Evolutionary conservation across 1,284 basidiomycete genomes (phyloP).

Genomic region (Moesziomyces sp.): DNA sequence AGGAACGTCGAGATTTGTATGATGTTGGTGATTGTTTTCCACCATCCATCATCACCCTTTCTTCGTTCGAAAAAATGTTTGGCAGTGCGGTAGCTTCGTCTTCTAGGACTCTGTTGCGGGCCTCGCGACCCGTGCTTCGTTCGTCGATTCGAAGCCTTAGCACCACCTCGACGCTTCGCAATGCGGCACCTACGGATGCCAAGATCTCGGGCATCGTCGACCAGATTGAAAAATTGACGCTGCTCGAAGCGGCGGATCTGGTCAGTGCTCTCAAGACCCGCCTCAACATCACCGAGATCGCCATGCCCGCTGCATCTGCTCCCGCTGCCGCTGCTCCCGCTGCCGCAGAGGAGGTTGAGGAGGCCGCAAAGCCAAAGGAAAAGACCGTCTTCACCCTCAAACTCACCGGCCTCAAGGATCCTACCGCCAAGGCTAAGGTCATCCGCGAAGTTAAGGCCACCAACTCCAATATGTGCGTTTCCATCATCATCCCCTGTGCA

Average conservation of each 20-base stretch:
- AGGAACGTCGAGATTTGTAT: too few relatives aligned
- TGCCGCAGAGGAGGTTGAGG: conserved; percentile 70
- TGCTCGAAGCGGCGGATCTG: conserved; percentile 96
- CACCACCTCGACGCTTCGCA: conserved; percentile 8
- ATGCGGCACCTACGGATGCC: conserved; percentile 68
- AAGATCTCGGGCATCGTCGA: conserved; percentile 88
- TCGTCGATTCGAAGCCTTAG: conserved; percentile 16
- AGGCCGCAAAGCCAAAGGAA: conserved; percentile 95
- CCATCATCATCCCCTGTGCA: too few relatives aligned
- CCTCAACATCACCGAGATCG: conserved; percentile 97
- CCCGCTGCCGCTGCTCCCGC: conserved; percentile 50
- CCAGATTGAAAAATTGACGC: conserved; percentile 87
- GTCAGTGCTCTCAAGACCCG: conserved; percentile 91
- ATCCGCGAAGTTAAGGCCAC: conserved; percentile 95
- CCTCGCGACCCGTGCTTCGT: conserved; percentile 4
- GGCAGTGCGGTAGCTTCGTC: conserved; percentile 32
- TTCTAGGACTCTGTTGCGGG: conserved; percentile 12
- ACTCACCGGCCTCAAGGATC: conserved; percentile 60
- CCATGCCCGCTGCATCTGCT: conserved; percentile 83
- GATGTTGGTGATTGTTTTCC: not conserved
- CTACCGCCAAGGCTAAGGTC: conserved; percentile 83
- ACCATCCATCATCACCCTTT: not conserved
- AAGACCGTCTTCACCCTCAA: conserved; percentile 98
- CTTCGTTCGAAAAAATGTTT: conserved; percentile 14
- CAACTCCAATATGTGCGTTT: conserved; percentile 59